Evolutionary conservation across 345 rosid genomes (phyloP).

Genomic region (Eucalyptus leucophloia): DNA sequence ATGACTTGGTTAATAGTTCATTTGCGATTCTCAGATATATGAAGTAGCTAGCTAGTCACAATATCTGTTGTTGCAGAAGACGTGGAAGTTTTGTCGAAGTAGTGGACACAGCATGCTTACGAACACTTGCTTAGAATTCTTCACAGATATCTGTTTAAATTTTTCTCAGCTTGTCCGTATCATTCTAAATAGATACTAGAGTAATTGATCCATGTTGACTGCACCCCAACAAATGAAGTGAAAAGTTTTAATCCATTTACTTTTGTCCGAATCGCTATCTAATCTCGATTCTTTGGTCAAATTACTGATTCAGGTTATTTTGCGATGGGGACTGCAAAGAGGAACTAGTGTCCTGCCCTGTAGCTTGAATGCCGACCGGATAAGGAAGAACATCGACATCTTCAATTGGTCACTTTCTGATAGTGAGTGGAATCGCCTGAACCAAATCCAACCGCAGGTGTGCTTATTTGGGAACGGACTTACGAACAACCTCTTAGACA

Average conservation of each 20-base stretch:
- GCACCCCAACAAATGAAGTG: neutral
- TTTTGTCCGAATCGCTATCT: neutral
- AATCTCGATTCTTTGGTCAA: neutral
- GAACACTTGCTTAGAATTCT: neutral
- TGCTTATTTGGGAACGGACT: constrained; percentile 38
- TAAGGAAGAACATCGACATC: constrained; percentile 36
- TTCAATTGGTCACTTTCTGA: constrained; percentile 37
- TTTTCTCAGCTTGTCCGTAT: neutral
- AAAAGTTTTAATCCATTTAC: neutral
- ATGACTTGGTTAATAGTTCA: neutral
- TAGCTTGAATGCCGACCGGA: constrained; percentile 42
- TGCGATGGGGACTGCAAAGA: constrained; percentile 55
- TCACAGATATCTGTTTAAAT: neutral
- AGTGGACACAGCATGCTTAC: neutral
- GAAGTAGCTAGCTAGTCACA: neutral
- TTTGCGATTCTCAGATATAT: neutral
- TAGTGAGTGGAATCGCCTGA: constrained; percentile 31
- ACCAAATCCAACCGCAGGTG: constrained; percentile 44
- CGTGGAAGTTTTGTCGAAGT: neutral
- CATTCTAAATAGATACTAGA: neutral
- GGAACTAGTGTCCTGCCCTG: constrained; percentile 54
- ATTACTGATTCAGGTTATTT: constrained; percentile 20
- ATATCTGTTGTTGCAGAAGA: neutral
- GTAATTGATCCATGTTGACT: neutral
- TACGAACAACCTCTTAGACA: constrained; percentile 15